Percentiles rank a stretch among this genome's conserved stretches.
phyloP scores from a whole-genome alignment of 2,329 filamentous ascomycete species.

The Ascosphaera apis region DNA sequence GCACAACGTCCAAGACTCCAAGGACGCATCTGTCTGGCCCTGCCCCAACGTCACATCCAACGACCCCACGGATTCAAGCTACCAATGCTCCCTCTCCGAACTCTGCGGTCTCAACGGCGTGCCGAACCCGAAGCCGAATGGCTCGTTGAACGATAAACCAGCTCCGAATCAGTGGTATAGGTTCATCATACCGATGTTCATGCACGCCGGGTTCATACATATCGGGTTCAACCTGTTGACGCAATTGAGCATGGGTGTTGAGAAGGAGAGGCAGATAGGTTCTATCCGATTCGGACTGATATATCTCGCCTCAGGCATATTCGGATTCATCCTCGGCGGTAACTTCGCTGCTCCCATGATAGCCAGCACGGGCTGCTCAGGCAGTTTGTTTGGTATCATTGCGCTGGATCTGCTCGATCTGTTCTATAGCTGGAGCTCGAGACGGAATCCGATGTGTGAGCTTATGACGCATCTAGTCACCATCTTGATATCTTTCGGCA shows the following conservation, averaged over 20 bases:
- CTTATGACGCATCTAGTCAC: conserved; percentile 72
- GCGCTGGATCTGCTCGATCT: conserved; percentile 74
- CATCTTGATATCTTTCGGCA: conserved; percentile 69
- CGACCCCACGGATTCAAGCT: conserved; percentile 23
- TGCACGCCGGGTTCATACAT: conserved; percentile 83
- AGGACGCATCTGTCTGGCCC: conserved; percentile 18
- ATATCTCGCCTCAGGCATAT: conserved; percentile 79
- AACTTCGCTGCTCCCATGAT: conserved; percentile 72
- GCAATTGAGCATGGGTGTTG: conserved; percentile 68
- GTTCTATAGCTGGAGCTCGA: conserved; percentile 75
- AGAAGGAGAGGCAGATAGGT: conserved; percentile 83
- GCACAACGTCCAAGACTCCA: conserved; percentile 17
- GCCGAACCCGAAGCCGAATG: conserved; percentile 34
- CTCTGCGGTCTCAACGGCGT: conserved; percentile 69
- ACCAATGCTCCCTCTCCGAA: conserved; percentile 49
- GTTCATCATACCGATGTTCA: conserved; percentile 86
- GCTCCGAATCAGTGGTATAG: conserved; percentile 88
- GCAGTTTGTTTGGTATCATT: conserved; percentile 74
- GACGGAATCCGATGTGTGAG: conserved; percentile 54
- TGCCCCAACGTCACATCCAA: conserved; percentile 58
- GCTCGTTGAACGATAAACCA: conserved; percentile 30
- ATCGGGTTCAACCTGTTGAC: conserved; percentile 89
- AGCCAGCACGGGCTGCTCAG: conserved; percentile 72
- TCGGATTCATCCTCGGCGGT: conserved; percentile 82
- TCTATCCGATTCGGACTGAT: conserved; percentile 71